Evolutionary conservation across 495 filamentous ascomycete genomes (phyloP).

Genomic region (Neurospora sp.): DNA sequence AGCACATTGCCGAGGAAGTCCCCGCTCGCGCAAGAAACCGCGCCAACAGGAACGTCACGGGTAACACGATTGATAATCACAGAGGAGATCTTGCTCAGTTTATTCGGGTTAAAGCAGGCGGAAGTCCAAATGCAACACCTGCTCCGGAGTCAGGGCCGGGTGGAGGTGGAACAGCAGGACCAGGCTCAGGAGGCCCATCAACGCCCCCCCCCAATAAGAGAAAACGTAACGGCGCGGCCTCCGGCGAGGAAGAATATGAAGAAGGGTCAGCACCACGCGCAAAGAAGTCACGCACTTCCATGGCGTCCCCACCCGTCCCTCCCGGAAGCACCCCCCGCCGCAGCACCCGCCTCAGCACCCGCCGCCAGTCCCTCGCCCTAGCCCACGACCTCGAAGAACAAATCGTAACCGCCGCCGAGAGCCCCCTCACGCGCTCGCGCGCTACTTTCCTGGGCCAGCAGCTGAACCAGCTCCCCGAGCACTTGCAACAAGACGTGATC

Average conservation of each 20-base stretch:
- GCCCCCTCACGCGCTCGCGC: background rate
- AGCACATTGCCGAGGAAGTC: constrained; percentile 16
- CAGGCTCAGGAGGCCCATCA: background rate
- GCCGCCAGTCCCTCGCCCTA: background rate
- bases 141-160: background rate
- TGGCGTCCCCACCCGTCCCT: background rate
- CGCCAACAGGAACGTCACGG: background rate
- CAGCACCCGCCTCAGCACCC: background rate
- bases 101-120: constrained; percentile 3
- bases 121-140: background rate
- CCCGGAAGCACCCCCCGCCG: background rate
- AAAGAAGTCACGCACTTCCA: background rate
- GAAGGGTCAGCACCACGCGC: background rate
- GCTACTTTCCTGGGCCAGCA: background rate
- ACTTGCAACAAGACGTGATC: background rate
- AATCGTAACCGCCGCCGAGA: background rate
- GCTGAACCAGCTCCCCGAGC: background rate
- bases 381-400: background rate
- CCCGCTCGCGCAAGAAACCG: constrained; percentile 17
- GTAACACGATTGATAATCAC: constrained; percentile 28
- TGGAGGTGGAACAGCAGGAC: too few species aligned
- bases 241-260: background rate
- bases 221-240: background rate
- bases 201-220: background rate
- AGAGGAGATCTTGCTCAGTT: constrained; percentile 23